phyloP scores from a whole-genome alignment of 2,329 filamentous ascomycete genomes.

The Ascochyta fabae region DNA sequence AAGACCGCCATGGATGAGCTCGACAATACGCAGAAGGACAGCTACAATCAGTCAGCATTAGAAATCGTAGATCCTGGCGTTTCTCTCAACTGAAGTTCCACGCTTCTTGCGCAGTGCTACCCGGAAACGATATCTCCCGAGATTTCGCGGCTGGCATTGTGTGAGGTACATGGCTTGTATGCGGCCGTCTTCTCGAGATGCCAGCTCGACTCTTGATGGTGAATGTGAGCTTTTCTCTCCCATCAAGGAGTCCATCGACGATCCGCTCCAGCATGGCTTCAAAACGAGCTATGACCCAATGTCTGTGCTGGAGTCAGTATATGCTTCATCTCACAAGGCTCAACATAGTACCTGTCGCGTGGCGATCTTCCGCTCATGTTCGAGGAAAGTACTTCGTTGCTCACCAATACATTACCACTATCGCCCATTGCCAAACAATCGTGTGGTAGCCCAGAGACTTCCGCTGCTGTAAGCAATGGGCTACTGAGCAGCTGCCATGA shows the following conservation, averaged over 20 bases:
- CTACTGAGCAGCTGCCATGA: constrained; percentile 17
- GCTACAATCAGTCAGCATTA: constrained; percentile 46
- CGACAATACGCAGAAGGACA: constrained; percentile 62
- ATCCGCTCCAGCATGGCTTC: constrained; percentile 63
- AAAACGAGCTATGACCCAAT: constrained; percentile 59
- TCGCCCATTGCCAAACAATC: background rate
- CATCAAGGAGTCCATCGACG: constrained; percentile 59
- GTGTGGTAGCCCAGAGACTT: background rate
- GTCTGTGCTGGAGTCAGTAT: constrained; percentile 24
- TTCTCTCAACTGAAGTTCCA: constrained; percentile 61
- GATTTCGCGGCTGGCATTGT: constrained; percentile 22
- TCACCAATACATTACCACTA: background rate
- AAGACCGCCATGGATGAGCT: constrained; percentile 62
- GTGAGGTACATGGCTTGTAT: constrained; percentile 1
- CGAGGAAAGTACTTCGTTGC: background rate
- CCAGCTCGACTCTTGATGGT: constrained; percentile 51
- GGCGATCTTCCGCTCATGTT: background rate
- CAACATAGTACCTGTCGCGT: constrained; percentile 23
- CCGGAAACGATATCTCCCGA: constrained; percentile 58
- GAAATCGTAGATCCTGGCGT: background rate
- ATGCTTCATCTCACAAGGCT: background rate
- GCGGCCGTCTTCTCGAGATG: constrained; percentile 27
- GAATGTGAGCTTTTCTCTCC: constrained; percentile 56
- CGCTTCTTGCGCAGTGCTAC: constrained; percentile 61
- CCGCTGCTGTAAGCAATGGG: constrained; percentile 3